Base-by-base conservation (phyloP, 2,329 filamentous ascomycete species). In the Tolypocladium inflatum region DNA sequence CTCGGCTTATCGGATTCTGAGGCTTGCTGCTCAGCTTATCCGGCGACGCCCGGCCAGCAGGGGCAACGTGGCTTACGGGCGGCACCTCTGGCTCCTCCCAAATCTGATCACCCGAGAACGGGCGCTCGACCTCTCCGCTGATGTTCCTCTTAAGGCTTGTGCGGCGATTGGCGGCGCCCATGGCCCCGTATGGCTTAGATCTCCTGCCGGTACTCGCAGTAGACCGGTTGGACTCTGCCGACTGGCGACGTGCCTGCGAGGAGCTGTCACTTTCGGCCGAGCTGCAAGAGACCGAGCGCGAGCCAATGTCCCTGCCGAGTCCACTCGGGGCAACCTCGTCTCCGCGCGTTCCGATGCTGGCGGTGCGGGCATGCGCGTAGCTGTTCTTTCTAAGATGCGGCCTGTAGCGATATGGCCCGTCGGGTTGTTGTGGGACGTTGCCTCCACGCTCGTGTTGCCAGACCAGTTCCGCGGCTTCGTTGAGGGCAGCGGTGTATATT, bases 61-160 rank as follows among this genome's bases (percentile, higher is more conserved):
- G 39, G 30, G 45, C 50, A 15, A 42, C 48, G 5, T 42, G 51
- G 39, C 39, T 63, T 50, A 58, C 45, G 15, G 60, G 55, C 17
- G 62, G 62, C 19, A 70, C 78, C 66, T 89, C 84, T 1, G 90
- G 89, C 69, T 97, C 93, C 71, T 97, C 92, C 79, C 91, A 97
- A 60, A 97, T 92, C 67, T 90, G 86, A 68, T 91, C 88, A 39
- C 86, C 84, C 2, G 86, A 87, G 68, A 90, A 91, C 2, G 85
- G 81, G 57, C 79, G 82, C 63, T 81, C 76, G 59, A 86, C 74
- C 66, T 88, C 85, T 23, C 86, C 87, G 68, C 87, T 91, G 66
- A 86, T 81, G 63, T 89, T 88, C 60, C 88, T 81, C 71, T 83
- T 86, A 65, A 83, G 78, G 64, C 85, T 87, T 66, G 84, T 87